phyloP scores from a whole-genome alignment of 192 early-diverging fungal genomes.

The Rhizoclosmatium sp. region DNA sequence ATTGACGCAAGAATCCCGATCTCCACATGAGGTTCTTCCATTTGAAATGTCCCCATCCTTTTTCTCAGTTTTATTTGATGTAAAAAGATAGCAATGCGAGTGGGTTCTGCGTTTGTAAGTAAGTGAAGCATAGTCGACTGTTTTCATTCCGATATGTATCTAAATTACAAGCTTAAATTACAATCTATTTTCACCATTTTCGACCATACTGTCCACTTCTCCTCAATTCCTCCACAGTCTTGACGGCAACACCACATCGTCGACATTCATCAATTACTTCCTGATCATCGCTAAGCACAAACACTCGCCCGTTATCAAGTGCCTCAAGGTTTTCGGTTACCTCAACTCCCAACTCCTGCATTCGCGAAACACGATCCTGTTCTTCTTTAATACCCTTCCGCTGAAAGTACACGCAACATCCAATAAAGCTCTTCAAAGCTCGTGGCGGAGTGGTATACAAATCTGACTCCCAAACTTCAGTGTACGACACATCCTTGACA shows the following conservation, averaged over 20 bases:
- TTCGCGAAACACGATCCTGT: not conserved
- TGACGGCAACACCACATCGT: constrained; percentile 25
- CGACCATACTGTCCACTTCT: not conserved
- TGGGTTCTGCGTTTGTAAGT: no score
- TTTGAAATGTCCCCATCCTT: no score
- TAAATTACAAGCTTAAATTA: no score
- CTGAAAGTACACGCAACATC: not conserved
- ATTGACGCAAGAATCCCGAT: no score
- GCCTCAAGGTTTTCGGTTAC: not conserved
- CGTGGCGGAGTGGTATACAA: not conserved
- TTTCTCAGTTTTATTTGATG: no score
- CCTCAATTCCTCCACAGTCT: constrained; percentile 16
- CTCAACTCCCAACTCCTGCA: constrained; percentile 17
- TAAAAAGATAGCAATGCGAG: no score
- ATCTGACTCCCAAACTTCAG: not conserved
- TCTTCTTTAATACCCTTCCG: not conserved
- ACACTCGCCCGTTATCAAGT: not conserved
- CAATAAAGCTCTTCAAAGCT: constrained; percentile 13
- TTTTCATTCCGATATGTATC: no score
- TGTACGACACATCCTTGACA: constrained; percentile 8
- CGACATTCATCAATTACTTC: constrained; percentile 20
- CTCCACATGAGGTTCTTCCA: no score
- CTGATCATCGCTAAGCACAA: constrained; percentile 19
- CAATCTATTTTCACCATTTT: not conserved
- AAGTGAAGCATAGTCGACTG: no score